Percentiles rank a stretch among this genome's conserved stretches.
Conservation (phyloP, 352 stramenopile species). For the Plasmopara viticola region DNA sequence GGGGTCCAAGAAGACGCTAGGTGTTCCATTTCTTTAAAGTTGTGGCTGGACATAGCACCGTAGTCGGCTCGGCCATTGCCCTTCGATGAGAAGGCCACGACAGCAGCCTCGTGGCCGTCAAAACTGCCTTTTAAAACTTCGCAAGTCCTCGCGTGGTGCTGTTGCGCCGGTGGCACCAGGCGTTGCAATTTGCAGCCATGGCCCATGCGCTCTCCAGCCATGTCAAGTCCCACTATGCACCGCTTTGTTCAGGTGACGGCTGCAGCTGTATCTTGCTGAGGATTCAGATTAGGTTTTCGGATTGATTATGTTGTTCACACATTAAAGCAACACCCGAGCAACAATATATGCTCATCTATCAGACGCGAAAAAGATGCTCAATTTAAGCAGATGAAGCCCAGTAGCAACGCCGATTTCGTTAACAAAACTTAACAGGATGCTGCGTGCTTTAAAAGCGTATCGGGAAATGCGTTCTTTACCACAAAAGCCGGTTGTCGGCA, state of each 20-base stretch:
- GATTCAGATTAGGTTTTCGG: background rate
- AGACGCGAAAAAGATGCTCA: no score
- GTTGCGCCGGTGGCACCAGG: slow-evolving; percentile 26
- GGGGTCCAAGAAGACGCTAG: slow-evolving; percentile 9
- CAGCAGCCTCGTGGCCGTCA: slow-evolving; percentile 16
- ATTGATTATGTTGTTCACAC: slow-evolving; percentile 9
- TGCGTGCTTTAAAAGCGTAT: no score
- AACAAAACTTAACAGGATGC: no score
- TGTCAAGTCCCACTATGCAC: slow-evolving; percentile 5
- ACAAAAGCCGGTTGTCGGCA: background rate
- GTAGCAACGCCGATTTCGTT: no score
- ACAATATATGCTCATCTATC: background rate
- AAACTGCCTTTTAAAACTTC: slow-evolving; percentile 23
- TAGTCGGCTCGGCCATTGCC: slow-evolving; percentile 9
- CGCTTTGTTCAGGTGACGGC: slow-evolving; percentile 2
- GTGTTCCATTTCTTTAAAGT: slow-evolving; percentile 11
- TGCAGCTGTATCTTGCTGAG: slow-evolving; percentile 4
- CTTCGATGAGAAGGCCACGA: slow-evolving; percentile 16
- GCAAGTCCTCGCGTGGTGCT: slow-evolving; percentile 13
- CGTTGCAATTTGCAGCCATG: slow-evolving; percentile 30
- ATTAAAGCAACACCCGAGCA: slow-evolving; percentile 7
- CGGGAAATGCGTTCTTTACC: no score
- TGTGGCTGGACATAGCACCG: slow-evolving; percentile 10
- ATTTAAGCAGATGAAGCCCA: no score
- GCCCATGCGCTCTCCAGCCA: slow-evolving; percentile 14